Evolutionary conservation across 805 yeast genomes (phyloP), one percentile per base, ranked within the genome.

Genomic region (Yamadazyma akitaensis): DNA sequence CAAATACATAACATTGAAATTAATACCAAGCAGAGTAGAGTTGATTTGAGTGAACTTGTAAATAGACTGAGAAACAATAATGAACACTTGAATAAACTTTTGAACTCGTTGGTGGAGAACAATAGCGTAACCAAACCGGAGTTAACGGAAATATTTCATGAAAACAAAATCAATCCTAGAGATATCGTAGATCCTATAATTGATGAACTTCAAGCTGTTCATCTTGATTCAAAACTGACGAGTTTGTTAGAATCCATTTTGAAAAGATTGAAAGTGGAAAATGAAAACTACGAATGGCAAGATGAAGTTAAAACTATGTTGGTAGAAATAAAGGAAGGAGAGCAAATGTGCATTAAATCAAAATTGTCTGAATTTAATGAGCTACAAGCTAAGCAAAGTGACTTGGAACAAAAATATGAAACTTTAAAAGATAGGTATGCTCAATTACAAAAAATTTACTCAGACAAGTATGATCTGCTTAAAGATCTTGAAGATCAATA

Each of bases 1-100:
- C 46, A 36, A 24, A 32, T 43, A 24, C 19, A 14, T 32, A 43
- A 25, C 11, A 51, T 71, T 13, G 74, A 68, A 51, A 52, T 57
- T 1, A 65, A 61, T 38, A 60, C 71, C 2, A 62, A 62, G 33
- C 76, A 70, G 48, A 64, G 70, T 5, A 59, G 58, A 28, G 55
- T 61, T 1, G 76, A 70, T 49, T 51, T 70, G 45, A 65, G 55
- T 4, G 71, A 70, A 48, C 58, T 71, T 39, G 59, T 58, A 19
- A 73, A 68, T 35, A 53, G 75, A 26, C 70, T 65, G 65, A 70
- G 66, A 53, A 69, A 66, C 51, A 70, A 71, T 50, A 69, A 71
- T 50, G 64, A 61, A 45, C 52, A 66, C 47, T 63, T 70, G 58
- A 68, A 62, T 46, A 62, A 60, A 48, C 56, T 70, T 35, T 59